Evolutionary conservation across 1,284 basidiomycete genomes (phyloP), one percentile per base, ranked within the genome.

Genomic region (Apiotrichum porosum): DNA sequence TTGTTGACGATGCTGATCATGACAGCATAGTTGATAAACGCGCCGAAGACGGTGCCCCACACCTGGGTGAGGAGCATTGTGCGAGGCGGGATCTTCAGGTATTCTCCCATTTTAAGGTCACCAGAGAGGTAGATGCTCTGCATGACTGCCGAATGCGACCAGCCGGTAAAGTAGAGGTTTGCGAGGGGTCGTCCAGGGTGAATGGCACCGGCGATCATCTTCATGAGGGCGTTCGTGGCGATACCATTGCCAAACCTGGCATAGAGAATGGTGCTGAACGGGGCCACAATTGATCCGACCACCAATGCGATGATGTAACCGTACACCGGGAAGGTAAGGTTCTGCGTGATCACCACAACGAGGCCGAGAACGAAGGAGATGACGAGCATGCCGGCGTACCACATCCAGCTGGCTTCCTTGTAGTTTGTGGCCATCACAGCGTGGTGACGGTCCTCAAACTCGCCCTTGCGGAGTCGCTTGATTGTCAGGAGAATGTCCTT

Each of bases 401-500:
- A 69, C 55, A 57, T 65, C 44, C 44, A 47, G 1, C 63, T 62
- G 1, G 57, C 66, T 37, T 68, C 65, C 24, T 58, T 57, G 48
- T 68, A 71, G 6, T 19, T 19, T 44, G 56, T 58, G 26, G 40
- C 44, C 68, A 71, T 71, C 19, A 52, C 56, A 17, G 31, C 23
- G 41, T 56, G 83, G 64, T 84, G 83, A 8, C 78, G 79, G 61
- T 84, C 83, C 0, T 79, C 76, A 54, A 78, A 78, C 4, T 74
- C 74, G 49, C 75, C 76, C 12, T 59, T 57, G 17, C 74, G 71
- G 2, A 77, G 73, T 39, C 78, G 73, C 54, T 76, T 79, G 66
- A 83, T 77, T 0, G 80, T 78, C 9, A 78, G 35, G 26, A 31
- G 40, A n/a, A 58, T 50, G 41, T 66, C 61, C 26, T 47, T 51